Evolutionary conservation across 2,329 filamentous ascomycete genomes (phyloP).

Genomic region (Epicoccum nigrum): DNA sequence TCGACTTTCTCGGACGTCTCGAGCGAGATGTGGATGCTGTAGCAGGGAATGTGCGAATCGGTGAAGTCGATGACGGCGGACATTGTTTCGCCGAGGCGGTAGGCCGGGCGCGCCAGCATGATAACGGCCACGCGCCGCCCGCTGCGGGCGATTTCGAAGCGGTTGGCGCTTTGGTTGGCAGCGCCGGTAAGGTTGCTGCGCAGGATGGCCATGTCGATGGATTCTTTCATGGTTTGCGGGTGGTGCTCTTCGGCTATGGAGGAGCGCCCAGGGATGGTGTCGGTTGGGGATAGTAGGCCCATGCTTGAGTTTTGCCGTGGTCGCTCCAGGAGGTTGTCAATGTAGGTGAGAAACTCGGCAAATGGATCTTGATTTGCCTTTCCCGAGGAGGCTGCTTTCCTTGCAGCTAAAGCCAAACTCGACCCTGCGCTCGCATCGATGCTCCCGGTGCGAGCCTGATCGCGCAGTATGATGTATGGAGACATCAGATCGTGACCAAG

Average conservation of each 20-base stretch:
- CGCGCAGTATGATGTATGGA: conserved; percentile 86
- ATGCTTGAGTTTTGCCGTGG: conserved; percentile 43
- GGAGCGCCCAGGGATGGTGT: conserved; percentile 54
- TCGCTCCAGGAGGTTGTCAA: conserved; percentile 56
- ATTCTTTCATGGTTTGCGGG: conserved; percentile 71
- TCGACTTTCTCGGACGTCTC: conserved; percentile 88
- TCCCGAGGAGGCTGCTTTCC: conserved; percentile 25
- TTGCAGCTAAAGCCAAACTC: conserved; percentile 22
- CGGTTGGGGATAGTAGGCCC: conserved; percentile 76
- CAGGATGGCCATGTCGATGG: conserved; percentile 89
- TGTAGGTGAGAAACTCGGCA: conserved; percentile 47
- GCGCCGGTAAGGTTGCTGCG: conserved; percentile 65
- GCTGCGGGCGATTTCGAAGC: conserved; percentile 92
- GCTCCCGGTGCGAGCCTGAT: conserved; percentile 68
- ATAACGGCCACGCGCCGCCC: conserved; percentile 91
- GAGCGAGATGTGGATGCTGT: conserved; percentile 81
- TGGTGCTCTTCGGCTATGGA: conserved; percentile 63
- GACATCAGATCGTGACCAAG: conserved; percentile 93
- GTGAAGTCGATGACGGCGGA: conserved; percentile 85
- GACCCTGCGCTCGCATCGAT: conserved; percentile 33
- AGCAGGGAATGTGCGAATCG: conserved; percentile 78
- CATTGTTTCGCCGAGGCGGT: conserved; percentile 86
- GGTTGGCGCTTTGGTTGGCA: conserved; percentile 81
- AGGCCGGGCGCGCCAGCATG: conserved; percentile 85
- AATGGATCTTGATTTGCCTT: conserved; percentile 53